Evolutionary conservation across 2,329 filamentous ascomycete genomes (phyloP).

Genomic region (Huntiella decipiens): DNA sequence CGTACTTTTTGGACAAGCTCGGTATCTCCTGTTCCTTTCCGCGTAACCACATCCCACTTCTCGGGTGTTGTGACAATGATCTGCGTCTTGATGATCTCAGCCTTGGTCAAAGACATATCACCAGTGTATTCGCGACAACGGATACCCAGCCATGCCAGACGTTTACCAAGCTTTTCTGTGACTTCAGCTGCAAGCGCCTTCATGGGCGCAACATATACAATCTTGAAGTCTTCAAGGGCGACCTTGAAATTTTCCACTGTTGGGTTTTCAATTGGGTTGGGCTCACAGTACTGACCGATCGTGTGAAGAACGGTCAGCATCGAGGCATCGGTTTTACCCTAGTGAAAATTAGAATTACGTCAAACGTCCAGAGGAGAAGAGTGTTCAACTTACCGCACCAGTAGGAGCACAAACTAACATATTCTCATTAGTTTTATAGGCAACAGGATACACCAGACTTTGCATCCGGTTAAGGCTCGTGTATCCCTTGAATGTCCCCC

Average conservation of each 20-base stretch:
- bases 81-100: conserved; percentile 87
- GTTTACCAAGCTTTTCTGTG: conserved; percentile 80
- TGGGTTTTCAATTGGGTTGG: conserved; percentile 58
- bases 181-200: conserved; percentile 94
- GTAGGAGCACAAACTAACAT: conserved; percentile 98
- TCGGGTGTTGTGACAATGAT: conserved; percentile 97
- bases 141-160: conserved; percentile 83
- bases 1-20: conserved; percentile 95
- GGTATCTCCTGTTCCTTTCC: conserved; percentile 92
- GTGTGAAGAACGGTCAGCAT: conserved; percentile 92
- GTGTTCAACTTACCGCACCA: conserved; percentile 46
- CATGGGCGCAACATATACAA: conserved; percentile 98
- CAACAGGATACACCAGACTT: conserved; percentile 85
- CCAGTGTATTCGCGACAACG: conserved; percentile 87
- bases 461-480: conserved; percentile 94
- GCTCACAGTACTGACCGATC: conserved; percentile 65
- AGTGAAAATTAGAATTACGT: not conserved
- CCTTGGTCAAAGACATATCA: conserved; percentile 96
- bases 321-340: conserved; percentile 93
- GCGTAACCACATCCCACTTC: conserved; percentile 97
- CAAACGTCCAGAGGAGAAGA: not conserved
- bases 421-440: conserved; percentile 90
- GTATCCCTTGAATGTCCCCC: conserved; percentile 85
- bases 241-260: conserved; percentile 63
- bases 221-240: conserved; percentile 80